A percentile compares a stretch with the other conserved stretches of the same genome.
These are phyloP conservation scores for Xylaria arbuscula DNA, from an alignment of 2,329 filamentous ascomycete genomes.

Conservation along the genomic window DNA sequence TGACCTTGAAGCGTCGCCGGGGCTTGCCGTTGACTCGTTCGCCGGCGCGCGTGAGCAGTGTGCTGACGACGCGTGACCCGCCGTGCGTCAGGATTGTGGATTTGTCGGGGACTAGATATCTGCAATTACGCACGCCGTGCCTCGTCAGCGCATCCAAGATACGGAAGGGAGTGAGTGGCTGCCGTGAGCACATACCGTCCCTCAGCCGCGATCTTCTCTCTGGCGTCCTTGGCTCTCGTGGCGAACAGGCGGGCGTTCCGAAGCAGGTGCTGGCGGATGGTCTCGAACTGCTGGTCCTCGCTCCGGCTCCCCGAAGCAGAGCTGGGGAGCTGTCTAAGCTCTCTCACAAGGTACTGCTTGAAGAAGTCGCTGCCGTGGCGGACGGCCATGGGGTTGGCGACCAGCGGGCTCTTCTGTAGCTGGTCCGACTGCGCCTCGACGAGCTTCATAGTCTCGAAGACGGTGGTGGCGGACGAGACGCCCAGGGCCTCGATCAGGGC, in stretches of 20 bases:
- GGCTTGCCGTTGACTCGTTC: constrained; percentile 69
- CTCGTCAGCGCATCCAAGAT: constrained; percentile 17
- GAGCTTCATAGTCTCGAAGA: constrained; percentile 92
- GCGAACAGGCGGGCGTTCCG: constrained; percentile 90
- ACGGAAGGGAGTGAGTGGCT: background rate
- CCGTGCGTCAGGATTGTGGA: constrained; percentile 90
- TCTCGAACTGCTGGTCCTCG: constrained; percentile 75
- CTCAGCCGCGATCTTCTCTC: constrained; percentile 83
- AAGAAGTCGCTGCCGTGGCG: constrained; percentile 96
- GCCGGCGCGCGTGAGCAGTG: constrained; percentile 78
- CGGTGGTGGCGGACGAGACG: constrained; percentile 82
- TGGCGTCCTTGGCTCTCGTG: constrained; percentile 83
- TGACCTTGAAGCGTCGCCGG: constrained; percentile 75
- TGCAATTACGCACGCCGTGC: constrained; percentile 45
- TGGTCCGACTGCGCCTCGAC: constrained; percentile 80
- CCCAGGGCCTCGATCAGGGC: constrained; percentile 88
- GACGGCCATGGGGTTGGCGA: constrained; percentile 90
- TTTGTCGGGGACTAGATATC: constrained; percentile 81
- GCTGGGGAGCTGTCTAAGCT: constrained; percentile 66
- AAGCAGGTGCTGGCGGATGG: constrained; percentile 83
- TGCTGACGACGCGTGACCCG: constrained; percentile 84
- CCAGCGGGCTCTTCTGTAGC: constrained; percentile 73
- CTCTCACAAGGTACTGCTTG: constrained; percentile 89
- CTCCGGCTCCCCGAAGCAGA: constrained; percentile 46
- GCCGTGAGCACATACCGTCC: constrained; percentile 56